Base-by-base conservation (phyloP, 2,329 filamentous ascomycete species). In the Coniochaeta sp. region DNA sequence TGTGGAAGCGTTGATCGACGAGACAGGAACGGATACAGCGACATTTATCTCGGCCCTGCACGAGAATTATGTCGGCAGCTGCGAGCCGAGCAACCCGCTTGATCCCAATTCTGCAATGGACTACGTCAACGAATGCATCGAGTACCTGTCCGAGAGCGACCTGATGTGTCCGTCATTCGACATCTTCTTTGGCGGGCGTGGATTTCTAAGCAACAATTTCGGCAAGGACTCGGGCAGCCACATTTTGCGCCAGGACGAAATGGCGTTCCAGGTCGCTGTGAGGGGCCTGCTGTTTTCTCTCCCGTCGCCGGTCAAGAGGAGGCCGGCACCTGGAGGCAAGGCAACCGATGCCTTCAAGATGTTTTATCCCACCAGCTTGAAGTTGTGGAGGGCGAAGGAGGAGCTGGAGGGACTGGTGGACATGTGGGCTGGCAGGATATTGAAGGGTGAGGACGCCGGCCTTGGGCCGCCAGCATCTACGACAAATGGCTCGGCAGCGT, bases 1-100 rank as follows among this genome's bases (percentile, higher is more conserved):
- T 6, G 79, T 88, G 6, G 86, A 96, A 57, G 76, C 81, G 1
- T 76, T 99, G n/a, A 86, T 96, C 22, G 89, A 96, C 61, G 92
- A 96, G 70, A 91, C 88, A 0, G 94, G 94, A 1, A 96, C 94
- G 0, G 94, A 99, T 62, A 89, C 86, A 0, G 83, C 88, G 52
- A 96, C 91, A 0, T 96, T 96, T 62, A 81, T 96, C 48, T 88
- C 90, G 4, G 89, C 91, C 3, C 72, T 97, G 0, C 92, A 97
- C 64, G 94, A 99, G 63, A 99, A 99, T 63, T 97, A 96, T 59
- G 78, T 86, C 1, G 75, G 91, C 1, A 97, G 94, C 0, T 97
- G 92, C 63, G 82, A 86, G 57, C 73, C 74, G 45, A 72, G 70
- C 2, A 71, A 71, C 0, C 71, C 72, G 0, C 66, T 69, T 55